Evolutionary conservation across 2,329 filamentous ascomycete genomes (phyloP), one percentile per base, ranked within the genome.

Genomic region (Colletotrichum sp.): DNA sequence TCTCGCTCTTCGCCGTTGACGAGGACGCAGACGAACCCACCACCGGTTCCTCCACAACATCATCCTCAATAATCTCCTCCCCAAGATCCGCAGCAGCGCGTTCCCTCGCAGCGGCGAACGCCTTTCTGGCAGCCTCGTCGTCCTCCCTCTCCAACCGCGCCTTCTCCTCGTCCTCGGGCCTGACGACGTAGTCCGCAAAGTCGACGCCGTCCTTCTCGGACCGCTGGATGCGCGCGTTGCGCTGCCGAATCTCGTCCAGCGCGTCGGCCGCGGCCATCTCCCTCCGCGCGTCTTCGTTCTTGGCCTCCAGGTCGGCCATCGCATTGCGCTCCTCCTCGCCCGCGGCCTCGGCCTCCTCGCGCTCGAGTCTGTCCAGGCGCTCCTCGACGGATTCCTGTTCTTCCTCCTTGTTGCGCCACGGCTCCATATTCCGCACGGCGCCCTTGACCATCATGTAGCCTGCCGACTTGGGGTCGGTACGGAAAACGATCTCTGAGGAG

Each of bases 251-350:
- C 86, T 98, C 96, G 84, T 99, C 97, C 71, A 99, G 87, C 9
- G 96, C 96, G 87, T 99, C 97, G 3, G 97, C 97, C 60, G 98
- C 95, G 21, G 95, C 95, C 96, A 99, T 99, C 85, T 99, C 97
- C 55, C 94, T 90, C 87, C 97, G 96, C 1, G 96, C 96, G 84
- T 99, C 97, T 26, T 94, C 87, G 71, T 96, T 98, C 87, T 99
- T 99, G 78, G 94, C 93, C 86, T 99, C 97, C 63, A 99, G 87
- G 83, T 98, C 96, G 73, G 94, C 94, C 98, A 99, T 99, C 26
- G 95, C 95, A 84, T 98, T 96, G 78, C 93, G 90, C 84, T 98
- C 95, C 78, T 91, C 89, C 69, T 90, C 89, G 49, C 90, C 92
- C 12, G 90, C 90, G 3, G 89, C 91, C 79, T 92, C 90, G 24